A percentile compares a stretch with the other conserved stretches of the same genome.
These are phyloP conservation scores for Schwanniomyces pseudopolymorphus DNA, from an alignment of 805 yeast species.

Conservation along the genomic window DNA sequence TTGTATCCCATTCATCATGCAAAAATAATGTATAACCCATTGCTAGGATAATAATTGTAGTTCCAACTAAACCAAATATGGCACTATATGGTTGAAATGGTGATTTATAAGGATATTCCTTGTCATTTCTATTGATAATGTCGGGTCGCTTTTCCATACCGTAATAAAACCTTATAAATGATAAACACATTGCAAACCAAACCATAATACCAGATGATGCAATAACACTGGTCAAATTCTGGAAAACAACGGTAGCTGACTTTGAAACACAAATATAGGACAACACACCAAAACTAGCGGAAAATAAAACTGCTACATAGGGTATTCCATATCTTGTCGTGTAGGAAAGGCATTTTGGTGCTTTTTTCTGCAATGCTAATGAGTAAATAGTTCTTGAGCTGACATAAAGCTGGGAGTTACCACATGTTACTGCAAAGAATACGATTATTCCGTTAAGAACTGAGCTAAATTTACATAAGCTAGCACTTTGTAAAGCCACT, in stretches of 20 bases:
- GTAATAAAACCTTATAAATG: constrained; percentile 62
- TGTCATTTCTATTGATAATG: constrained; percentile 60
- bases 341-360: constrained; percentile 57
- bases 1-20: constrained; percentile 55
- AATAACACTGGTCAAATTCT: constrained; percentile 62
- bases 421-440: constrained; percentile 48
- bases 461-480: constrained; percentile 34
- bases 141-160: constrained; percentile 64
- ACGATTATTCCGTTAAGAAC: constrained; percentile 44
- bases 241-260: constrained; percentile 61
- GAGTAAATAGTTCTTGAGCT: constrained; percentile 44
- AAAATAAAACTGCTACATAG: constrained; percentile 61
- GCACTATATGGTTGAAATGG: constrained; percentile 73
- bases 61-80: constrained; percentile 57
- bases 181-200: constrained; percentile 73
- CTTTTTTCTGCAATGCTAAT: constrained; percentile 49
- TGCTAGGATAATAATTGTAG: constrained; percentile 47
- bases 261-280: constrained; percentile 60
- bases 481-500: constrained; percentile 41
- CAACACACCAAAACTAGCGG: constrained; percentile 59
- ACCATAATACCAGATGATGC: constrained; percentile 76
- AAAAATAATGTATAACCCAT: constrained; percentile 67
- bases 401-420: constrained; percentile 45
- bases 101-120: constrained; percentile 65
- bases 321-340: constrained; percentile 74